A percentile compares a stretch with the other conserved stretches of the same genome.
Evolutionary conservation across 1,139 yeast species (phyloP).

Genomic region (Lodderomyces parapsilosis): DNA sequence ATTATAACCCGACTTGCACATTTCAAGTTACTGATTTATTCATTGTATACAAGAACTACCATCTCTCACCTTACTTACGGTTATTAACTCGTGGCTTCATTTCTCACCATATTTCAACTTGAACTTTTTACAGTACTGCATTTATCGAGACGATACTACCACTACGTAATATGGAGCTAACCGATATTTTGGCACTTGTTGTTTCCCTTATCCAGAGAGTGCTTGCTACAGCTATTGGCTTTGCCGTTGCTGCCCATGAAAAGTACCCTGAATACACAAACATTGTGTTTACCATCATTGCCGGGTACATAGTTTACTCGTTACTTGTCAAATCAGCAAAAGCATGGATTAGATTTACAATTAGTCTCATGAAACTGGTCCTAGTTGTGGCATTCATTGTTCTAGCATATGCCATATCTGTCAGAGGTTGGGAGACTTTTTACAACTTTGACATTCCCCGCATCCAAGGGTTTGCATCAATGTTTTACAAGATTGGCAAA

Average conservation of each 20-base stretch:
- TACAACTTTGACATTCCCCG: constrained; percentile 20
- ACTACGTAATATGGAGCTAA: constrained; percentile 9
- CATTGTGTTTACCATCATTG: constrained; percentile 18
- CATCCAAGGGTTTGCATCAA: constrained; percentile 10
- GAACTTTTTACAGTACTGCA: too few species aligned
- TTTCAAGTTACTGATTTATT: too few species aligned
- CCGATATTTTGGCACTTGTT: constrained; percentile 15
- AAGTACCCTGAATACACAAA: constrained; percentile 28
- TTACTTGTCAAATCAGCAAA: constrained; percentile 19
- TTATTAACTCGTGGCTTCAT: too few species aligned
- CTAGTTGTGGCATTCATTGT: constrained; percentile 13
- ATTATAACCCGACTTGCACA: too few species aligned
- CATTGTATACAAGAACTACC: too few species aligned
- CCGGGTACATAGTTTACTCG: constrained; percentile 23
- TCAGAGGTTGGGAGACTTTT: constrained; percentile 20
- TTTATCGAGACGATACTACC: too few species aligned
- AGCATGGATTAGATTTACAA: constrained; percentile 27
- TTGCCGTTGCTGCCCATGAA: constrained; percentile 18
- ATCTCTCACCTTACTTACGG: too few species aligned
- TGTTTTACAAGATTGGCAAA: constrained; percentile 3
- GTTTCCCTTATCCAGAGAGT: constrained; percentile 11
- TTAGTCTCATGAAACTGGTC: constrained; percentile 21
- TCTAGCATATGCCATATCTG: constrained; percentile 16
- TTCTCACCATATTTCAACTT: too few species aligned
- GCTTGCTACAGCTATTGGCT: constrained; percentile 15